Evolutionary conservation across 164 flowering plant species (phyloP), one percentile per base, ranked within the genome.

Genomic region (Akebia trifoliata): DNA sequence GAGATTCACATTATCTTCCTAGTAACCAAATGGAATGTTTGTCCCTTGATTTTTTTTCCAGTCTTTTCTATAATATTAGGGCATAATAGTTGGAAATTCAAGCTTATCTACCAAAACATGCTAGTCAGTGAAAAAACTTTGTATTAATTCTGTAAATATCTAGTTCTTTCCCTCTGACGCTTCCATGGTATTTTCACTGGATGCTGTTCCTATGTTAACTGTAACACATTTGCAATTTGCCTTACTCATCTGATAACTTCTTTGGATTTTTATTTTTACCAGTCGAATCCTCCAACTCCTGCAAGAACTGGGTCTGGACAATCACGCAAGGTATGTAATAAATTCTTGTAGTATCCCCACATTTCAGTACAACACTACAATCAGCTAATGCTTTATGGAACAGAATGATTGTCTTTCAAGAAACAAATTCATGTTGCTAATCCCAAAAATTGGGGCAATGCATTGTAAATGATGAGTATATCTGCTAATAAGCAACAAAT

Each of bases 271-370:
- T 57, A 32, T 58, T 20, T 57, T 37, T 9, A 5, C 30, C 55
- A 85, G 92, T 50, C 79, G 74, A 68, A 73, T 67, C 75, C 81
- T 59, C 84, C 92, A 42, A 46, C 71, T 18, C 63, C 78, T 1
- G 61, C 76, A 69, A 76, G 75, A 72, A 69, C 72, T 66, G 77
- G 84, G 26, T 81, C 86, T 43, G 88, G 87, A 56, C 75, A 74
- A 25, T 73, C 79, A 21, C 45, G 92, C 52, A 85, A 85, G 92
- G 92, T 85, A 68, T 49, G 70, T 61, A 9, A 42, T 50, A 35
- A 24, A 28, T 48, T 48, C n/a, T n/a, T n/a, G n/a, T n/a, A n/a
- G n/a, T n/a, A n/a, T n/a, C n/a, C n/a, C n/a, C n/a, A n/a, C n/a
- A n/a, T n/a, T n/a, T n/a, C n/a, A n/a, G n/a, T n/a, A n/a, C n/a